Evolutionary conservation across 306 rosid species (phyloP).

Genomic region (Abrus pulchellus): DNA sequence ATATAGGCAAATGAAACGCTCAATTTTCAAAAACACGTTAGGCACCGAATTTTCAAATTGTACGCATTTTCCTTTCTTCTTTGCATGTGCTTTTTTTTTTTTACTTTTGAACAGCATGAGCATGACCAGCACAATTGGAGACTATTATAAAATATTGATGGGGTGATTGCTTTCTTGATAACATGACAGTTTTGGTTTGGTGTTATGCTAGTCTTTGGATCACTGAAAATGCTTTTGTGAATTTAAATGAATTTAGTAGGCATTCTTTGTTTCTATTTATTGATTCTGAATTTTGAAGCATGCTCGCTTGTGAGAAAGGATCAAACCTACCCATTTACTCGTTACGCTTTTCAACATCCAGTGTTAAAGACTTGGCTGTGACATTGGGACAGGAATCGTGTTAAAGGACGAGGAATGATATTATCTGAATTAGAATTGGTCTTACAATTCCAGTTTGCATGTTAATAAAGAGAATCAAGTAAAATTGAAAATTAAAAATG

Average conservation of each 20-base stretch:
- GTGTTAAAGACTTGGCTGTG: too few relatives aligned
- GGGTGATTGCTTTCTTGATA: constrained; percentile 40
- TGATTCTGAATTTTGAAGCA: neutral
- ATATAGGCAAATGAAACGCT: too few relatives aligned
- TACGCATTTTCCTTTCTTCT: too few relatives aligned
- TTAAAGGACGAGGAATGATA: too few relatives aligned
- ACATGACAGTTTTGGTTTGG: neutral
- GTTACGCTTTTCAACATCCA: too few relatives aligned
- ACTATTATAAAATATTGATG: constrained; percentile 1
- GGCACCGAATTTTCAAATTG: too few relatives aligned
- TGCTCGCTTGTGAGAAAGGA: neutral
- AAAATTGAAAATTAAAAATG: neutral
- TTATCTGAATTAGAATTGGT: neutral
- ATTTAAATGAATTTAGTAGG: neutral
- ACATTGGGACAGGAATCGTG: too few relatives aligned
- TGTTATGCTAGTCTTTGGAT: neutral
- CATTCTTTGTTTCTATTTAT: constrained; percentile 3
- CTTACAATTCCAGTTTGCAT: neutral
- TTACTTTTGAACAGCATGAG: neutral
- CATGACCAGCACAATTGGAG: constrained; percentile 39
- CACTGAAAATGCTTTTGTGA: neutral
- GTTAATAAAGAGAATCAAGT: neutral
- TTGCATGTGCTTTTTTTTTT: too few relatives aligned
- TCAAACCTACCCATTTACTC: too few relatives aligned
- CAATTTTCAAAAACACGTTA: too few relatives aligned